phyloP scores from a whole-genome alignment of 345 rosid genomes.

The Kernera saxatilis region DNA sequence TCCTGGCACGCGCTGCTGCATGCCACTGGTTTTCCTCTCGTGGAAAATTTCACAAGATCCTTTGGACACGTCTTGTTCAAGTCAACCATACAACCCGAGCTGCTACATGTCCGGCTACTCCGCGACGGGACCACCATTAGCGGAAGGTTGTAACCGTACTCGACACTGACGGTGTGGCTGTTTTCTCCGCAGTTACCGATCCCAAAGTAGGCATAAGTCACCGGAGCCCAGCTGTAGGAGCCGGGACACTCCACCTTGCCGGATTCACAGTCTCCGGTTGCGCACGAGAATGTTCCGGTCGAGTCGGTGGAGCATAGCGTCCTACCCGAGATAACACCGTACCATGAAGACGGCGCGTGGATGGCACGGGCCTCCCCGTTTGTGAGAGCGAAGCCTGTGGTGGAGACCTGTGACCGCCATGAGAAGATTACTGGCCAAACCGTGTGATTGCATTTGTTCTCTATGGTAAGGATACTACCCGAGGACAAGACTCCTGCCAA shows the following conservation, averaged over 20 bases:
- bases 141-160: conserved; percentile 17
- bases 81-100: background rate
- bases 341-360: conserved; percentile 22
- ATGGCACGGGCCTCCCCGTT: conserved; percentile 10
- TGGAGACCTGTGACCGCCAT: background rate
- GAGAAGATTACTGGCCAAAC: conserved; percentile 26
- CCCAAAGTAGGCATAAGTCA: conserved; percentile 13
- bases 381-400: conserved; percentile 11
- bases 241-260: background rate
- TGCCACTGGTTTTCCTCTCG: background rate
- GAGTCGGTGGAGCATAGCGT: conserved; percentile 18
- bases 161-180: conserved; percentile 10
- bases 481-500: conserved; percentile 17
- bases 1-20: background rate
- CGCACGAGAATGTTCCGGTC: conserved; percentile 2
- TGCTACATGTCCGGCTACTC: background rate
- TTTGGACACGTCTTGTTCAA: background rate
- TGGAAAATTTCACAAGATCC: background rate
- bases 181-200: background rate
- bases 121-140: background rate
- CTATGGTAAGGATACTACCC: background rate
- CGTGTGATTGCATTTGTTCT: conserved; percentile 23
- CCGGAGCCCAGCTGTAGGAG: background rate
- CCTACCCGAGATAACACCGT: conserved; percentile 19
- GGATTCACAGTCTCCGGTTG: conserved; percentile 21